Percentiles rank a stretch among this genome's conserved stretches.
phyloP scores from a whole-genome alignment of 495 filamentous ascomycete species.

The Lophium mytilinum region DNA sequence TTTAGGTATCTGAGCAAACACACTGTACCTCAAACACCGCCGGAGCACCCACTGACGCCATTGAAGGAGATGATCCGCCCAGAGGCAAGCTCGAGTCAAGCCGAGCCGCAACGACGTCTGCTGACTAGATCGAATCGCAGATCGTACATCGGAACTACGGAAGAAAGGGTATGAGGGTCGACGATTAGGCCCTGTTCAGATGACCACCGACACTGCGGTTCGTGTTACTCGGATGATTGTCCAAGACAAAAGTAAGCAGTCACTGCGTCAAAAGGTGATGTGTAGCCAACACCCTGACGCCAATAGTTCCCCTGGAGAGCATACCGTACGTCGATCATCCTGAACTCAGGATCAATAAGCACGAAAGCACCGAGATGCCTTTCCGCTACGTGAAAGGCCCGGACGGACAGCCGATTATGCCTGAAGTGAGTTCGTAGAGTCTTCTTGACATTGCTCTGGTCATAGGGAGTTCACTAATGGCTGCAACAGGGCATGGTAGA shows the following conservation, averaged over 20 bases:
- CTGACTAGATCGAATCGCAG: conserved; percentile 39
- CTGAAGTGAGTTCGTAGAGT: conserved; percentile 51
- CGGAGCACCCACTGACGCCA: conserved; percentile 9
- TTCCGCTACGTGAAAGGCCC: conserved; percentile 83
- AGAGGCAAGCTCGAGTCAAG: conserved; percentile 53
- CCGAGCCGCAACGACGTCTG: conserved; percentile 2
- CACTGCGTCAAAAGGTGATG: background rate
- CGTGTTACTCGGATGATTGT: conserved; percentile 85
- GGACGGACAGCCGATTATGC: conserved; percentile 79
- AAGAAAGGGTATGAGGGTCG: conserved; percentile 87
- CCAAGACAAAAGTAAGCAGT: conserved; percentile 59
- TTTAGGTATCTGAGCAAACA: conserved; percentile 55
- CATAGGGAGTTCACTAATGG: conserved; percentile 5
- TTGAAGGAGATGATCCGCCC: conserved; percentile 83
- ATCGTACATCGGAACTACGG: conserved; percentile 85
- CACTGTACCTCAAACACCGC: conserved; percentile 1
- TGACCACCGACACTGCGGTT: conserved; percentile 97
- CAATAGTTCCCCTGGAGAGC: conserved; percentile 59
- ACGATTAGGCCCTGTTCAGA: conserved; percentile 84
- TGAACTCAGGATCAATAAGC: conserved; percentile 77
- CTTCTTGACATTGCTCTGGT: conserved; percentile 1
- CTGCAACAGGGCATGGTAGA: conserved; percentile 75
- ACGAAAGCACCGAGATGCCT: conserved; percentile 93
- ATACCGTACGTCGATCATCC: conserved; percentile 81
- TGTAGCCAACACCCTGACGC: conserved; percentile 7